Conservation (phyloP, 2,329 filamentous ascomycete genomes). For the Ophiocordyceps unilateralis region DNA sequence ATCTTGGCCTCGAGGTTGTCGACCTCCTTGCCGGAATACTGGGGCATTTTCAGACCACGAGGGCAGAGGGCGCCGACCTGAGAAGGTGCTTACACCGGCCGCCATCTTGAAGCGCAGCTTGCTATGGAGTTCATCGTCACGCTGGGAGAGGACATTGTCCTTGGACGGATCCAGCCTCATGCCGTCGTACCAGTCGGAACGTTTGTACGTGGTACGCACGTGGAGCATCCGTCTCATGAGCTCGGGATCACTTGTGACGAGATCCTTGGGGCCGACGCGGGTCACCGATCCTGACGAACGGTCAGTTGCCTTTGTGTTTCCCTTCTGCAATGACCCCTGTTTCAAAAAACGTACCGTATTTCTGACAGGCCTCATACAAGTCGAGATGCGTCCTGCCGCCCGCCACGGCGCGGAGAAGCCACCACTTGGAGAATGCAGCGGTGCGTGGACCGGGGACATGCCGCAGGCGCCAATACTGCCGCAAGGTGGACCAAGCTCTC, state of each 20-base stretch:
- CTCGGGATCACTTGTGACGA: constrained; percentile 28
- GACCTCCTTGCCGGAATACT: constrained; percentile 34
- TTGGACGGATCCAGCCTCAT: constrained; percentile 30
- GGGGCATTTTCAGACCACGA: constrained; percentile 6
- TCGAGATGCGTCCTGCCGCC: constrained; percentile 17
- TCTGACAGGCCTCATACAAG: constrained; percentile 16
- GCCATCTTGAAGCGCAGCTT: constrained; percentile 29
- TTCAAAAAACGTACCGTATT: constrained; percentile 14
- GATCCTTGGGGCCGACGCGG: constrained; percentile 22
- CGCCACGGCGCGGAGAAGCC: constrained; percentile 15
- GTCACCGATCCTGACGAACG: constrained; percentile 10
- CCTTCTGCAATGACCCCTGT: no score
- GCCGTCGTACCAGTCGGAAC: constrained; percentile 25
- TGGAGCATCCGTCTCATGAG: constrained; percentile 23
- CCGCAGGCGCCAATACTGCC: constrained; percentile 18
- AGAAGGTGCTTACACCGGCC: constrained; percentile 28
- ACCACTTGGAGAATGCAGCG: constrained; percentile 21
- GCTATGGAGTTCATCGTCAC: constrained; percentile 25
- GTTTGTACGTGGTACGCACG: constrained; percentile 17
- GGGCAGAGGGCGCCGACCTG: no score
- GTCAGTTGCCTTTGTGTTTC: neutral
- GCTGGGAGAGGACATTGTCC: constrained; percentile 31
- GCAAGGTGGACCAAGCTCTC: constrained; percentile 1
- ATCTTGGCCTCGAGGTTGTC: constrained; percentile 26
- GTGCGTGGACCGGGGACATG: constrained; percentile 21